Conservation (phyloP, 257 asterid genomes). For the Pogostemon cablin region DNA sequence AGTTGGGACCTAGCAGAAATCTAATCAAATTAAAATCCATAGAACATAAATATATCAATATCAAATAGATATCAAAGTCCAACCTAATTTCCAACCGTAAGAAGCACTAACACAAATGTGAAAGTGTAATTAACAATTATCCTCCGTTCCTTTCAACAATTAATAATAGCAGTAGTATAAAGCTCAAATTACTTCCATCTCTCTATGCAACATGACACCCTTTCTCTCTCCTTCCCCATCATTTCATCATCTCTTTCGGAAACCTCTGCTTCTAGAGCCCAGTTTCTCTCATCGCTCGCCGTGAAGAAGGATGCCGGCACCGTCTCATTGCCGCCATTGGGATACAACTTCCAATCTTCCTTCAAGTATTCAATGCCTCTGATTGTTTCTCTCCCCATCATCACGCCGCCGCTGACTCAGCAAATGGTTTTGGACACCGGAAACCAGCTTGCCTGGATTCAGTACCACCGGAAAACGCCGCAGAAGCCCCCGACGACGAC, state of each 20-base stretch:
- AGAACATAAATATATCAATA: too few relatives aligned
- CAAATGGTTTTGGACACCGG: conserved; percentile 91
- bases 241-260: conserved; percentile 46
- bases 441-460: conserved; percentile 91
- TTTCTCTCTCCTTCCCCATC: conserved; percentile 58
- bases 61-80: too few relatives aligned
- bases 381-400: conserved; percentile 76
- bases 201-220: conserved; percentile 31
- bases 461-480: conserved; percentile 56
- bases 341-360: conserved; percentile 48
- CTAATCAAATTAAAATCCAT: too few relatives aligned
- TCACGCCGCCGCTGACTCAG: conserved; percentile 85
- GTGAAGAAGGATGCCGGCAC: conserved; percentile 7
- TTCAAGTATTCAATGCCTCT: conserved; percentile 82
- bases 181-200: too few relatives aligned
- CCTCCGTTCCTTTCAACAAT: too few relatives aligned
- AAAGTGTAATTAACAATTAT: too few relatives aligned
- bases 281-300: conserved; percentile 37
- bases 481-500: conserved; percentile 49
- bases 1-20: too few relatives aligned
- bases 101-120: too few relatives aligned
- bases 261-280: conserved; percentile 38
- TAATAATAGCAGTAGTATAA: too few relatives aligned
- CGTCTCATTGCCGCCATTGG: conserved; percentile 33
- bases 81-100: too few relatives aligned